Base-by-base conservation (phyloP, 768 basidiomycete genomes). In the Termitomyces sp. region DNA sequence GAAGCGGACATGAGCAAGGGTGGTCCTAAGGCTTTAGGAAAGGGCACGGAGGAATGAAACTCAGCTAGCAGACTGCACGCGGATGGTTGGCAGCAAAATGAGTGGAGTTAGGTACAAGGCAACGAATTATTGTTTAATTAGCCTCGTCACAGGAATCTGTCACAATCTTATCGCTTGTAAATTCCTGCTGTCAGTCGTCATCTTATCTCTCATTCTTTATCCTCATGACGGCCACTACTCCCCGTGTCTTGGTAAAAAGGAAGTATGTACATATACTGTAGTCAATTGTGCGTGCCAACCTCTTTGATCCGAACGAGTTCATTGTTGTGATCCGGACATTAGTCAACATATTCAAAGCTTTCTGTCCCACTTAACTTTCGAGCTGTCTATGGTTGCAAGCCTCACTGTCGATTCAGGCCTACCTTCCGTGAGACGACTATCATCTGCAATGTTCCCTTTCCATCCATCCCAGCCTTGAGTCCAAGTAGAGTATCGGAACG, bases 1-100 rank as follows among this genome's bases (percentile, higher is more conserved):
- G 54, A 37, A 27, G 57, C 29, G 10, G 58, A 57, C 54, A 66
- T 61, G 60, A 61, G 56, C 43, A 34, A n/a, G 58, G 51, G 54
- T 47, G 29, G 57, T 37, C 57, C 44, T 57, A 9, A 54, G 20
- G 46, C 44, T 41, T 50, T 55, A 22, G 36, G 34, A 31, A 46
- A 29, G n/a, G 27, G 22, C 22, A 7, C 24, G 10, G 50, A 49
- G 36, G 55, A n/a, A 26, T n/a, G 20, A 18, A 56, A 22, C 49
- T 46, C 55, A 41, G 12, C 51, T 42, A 7, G 46, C 36, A n/a
- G 12, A 18, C 37, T 22, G 41, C 27, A 43, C 37, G 36, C 29
- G 22, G 8, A 44, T 31, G 27, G 53, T 48, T 41, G 56, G 34
- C 39, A 41, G 39, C 9, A 20, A 24, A 49, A 56, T 34, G 47